These are phyloP conservation scores for Candida glaebosa DNA, from an alignment of 805 yeast species.

Conservation along the genomic window DNA sequence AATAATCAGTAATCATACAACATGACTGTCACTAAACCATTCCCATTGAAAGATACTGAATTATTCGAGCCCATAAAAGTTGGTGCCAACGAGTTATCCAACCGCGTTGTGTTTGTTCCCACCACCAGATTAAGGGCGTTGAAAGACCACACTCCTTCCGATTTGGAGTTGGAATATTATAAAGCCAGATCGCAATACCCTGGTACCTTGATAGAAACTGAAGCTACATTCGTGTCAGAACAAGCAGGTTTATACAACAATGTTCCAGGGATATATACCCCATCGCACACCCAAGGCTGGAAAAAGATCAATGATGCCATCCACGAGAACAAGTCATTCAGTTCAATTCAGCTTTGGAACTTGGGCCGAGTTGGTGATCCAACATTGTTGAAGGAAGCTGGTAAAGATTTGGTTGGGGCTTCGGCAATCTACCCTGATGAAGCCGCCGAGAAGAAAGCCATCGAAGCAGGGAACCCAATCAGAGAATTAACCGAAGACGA, in stretches of 20 bases:
- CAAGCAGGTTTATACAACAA: conserved; percentile 36
- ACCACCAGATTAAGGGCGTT: conserved; percentile 22
- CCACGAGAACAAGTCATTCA: conserved; percentile 41
- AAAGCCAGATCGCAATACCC: conserved; percentile 25
- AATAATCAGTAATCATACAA: background rate
- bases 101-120: conserved; percentile 22
- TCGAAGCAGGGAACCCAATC: conserved; percentile 14
- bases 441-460: conserved; percentile 10
- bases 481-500: conserved; percentile 17
- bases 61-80: conserved; percentile 30
- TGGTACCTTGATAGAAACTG: conserved; percentile 27
- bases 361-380: conserved; percentile 42
- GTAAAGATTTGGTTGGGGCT: conserved; percentile 15
- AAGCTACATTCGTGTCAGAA: conserved; percentile 27
- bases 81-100: conserved; percentile 20
- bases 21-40: conserved; percentile 4
- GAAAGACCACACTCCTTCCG: conserved; percentile 23
- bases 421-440: conserved; percentile 14
- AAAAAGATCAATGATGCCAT: conserved; percentile 41
- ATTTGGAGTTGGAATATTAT: conserved; percentile 24
- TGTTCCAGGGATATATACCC: conserved; percentile 49
- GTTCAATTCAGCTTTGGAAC: conserved; percentile 50
- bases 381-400: conserved; percentile 18
- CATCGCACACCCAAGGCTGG: conserved; percentile 48
- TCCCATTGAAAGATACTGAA: conserved; percentile 15